These are phyloP conservation scores for Larix sibirica DNA, from an alignment of 83 land plant genomes.

Conservation along the genomic window DNA sequence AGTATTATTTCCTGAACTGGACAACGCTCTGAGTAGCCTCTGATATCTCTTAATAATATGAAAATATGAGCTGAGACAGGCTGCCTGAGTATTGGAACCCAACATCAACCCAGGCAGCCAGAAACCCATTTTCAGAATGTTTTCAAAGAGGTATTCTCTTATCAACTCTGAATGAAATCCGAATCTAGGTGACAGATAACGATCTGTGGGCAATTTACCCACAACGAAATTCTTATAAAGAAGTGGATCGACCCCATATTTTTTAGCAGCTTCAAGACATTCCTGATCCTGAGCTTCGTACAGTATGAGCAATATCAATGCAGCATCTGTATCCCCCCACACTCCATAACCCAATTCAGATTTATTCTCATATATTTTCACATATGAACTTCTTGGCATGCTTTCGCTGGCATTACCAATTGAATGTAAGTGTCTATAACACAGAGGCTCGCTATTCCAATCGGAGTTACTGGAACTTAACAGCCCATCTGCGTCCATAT, in stretches of 20 bases:
- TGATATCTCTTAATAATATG: not conserved
- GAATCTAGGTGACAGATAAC: not conserved
- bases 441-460: too few relatives aligned
- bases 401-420: not conserved
- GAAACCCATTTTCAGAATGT: not conserved
- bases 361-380: not conserved
- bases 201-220: too few relatives aligned
- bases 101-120: not conserved
- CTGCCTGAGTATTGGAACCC: too few relatives aligned
- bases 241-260: not conserved
- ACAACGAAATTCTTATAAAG: not conserved
- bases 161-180: too few relatives aligned
- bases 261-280: not conserved
- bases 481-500: not conserved
- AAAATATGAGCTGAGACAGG: not conserved
- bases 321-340: not conserved
- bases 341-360: not conserved
- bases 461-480: not conserved
- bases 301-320: not conserved
- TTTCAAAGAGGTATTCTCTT: not conserved
- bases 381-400: not conserved
- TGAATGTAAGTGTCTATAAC: too few relatives aligned
- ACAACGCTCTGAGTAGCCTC: not conserved
- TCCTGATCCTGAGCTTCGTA: not conserved
- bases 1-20: too few relatives aligned